Evolutionary conservation across 371 early-diverging fungal species (phyloP), one percentile per base, ranked within the genome.

Genomic region (Lichtheimia corymbifera): DNA sequence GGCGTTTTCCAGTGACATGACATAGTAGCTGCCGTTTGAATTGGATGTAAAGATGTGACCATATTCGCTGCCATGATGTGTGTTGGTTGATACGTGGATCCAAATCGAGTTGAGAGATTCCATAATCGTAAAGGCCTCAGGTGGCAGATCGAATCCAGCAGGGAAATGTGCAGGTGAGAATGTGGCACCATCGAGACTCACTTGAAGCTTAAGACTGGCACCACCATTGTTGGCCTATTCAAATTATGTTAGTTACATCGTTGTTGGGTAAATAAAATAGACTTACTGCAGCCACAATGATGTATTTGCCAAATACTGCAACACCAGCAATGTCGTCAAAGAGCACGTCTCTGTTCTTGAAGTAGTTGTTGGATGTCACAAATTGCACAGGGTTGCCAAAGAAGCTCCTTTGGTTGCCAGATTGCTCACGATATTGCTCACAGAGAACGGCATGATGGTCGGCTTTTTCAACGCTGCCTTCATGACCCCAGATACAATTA

Each of bases 31-130:
- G 45, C 97, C 97, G 55, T 93, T 92, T 9, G 90, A 88, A 72
- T 93, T 91, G 65, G 94, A 93, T 14, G 86, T 87, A 64, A 95
- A 89, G 17, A 98, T 79, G 12, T 83, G 85, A 25, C 97, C 98
- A 62, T 79, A 90, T 71, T 94, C 92, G 25, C 73, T 74, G 0
- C 85, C 92, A 20, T 63, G 66, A 12, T 76, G 82, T 7, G 74
- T 65, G 51, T 76, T 82, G n/a, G 85, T 83, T 0, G 89, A 88
- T 0, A 93, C 87, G 61, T 92, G 90, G 53, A 94, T 74, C 77
- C 89, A 88, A 53, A 94, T 64, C 3, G 87, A 82, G 5, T 92
- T 90, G 11, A 75, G 77, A n/a, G 90, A 88, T 54, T 91, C 89
- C 77, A 93, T 79, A n/a, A 93, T 82, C 2, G 95, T 94, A 74